Evolutionary conservation across 306 rosid species (phyloP).

Genomic region (Fragaria vesca): DNA sequence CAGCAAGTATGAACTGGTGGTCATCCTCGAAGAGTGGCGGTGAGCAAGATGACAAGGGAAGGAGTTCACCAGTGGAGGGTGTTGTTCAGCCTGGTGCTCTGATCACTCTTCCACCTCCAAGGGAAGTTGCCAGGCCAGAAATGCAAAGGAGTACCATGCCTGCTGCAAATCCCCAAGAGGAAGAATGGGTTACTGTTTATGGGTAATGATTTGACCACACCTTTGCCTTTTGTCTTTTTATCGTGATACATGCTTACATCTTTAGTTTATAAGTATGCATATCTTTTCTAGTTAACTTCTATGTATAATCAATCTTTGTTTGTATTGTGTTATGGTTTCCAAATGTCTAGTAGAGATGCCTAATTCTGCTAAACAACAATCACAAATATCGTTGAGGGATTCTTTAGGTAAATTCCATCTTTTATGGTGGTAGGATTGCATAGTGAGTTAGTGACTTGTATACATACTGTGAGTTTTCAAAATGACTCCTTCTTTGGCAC

Average conservation of each 20-base stretch:
- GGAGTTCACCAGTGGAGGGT: slow-evolving; percentile 91
- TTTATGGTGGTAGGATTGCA: too few relatives aligned
- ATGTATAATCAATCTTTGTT: background rate
- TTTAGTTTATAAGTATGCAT: background rate
- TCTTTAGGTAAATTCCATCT: too few relatives aligned
- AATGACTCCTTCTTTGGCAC: too few relatives aligned
- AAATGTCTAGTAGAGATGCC: background rate
- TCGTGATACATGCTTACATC: background rate
- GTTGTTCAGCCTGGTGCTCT: slow-evolving; percentile 88
- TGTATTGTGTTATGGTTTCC: background rate
- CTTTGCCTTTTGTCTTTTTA: background rate
- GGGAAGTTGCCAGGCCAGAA: slow-evolving; percentile 92
- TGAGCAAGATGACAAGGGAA: slow-evolving; percentile 82
- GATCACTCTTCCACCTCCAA: slow-evolving; percentile 81
- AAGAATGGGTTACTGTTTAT: slow-evolving; percentile 95
- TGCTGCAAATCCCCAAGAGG: slow-evolving; percentile 70
- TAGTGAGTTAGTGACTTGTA: too few relatives aligned
- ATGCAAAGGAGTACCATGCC: slow-evolving; percentile 70
- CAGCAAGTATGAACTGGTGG: slow-evolving; percentile 71
- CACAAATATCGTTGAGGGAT: too few relatives aligned
- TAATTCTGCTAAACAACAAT: background rate
- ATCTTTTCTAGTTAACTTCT: too few relatives aligned
- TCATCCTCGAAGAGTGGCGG: slow-evolving; percentile 69
- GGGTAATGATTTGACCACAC: slow-evolving; percentile 57
- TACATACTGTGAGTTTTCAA: too few relatives aligned